Evolutionary conservation across 306 rosid species (phyloP).

Genomic region (Luffa acutangula): DNA sequence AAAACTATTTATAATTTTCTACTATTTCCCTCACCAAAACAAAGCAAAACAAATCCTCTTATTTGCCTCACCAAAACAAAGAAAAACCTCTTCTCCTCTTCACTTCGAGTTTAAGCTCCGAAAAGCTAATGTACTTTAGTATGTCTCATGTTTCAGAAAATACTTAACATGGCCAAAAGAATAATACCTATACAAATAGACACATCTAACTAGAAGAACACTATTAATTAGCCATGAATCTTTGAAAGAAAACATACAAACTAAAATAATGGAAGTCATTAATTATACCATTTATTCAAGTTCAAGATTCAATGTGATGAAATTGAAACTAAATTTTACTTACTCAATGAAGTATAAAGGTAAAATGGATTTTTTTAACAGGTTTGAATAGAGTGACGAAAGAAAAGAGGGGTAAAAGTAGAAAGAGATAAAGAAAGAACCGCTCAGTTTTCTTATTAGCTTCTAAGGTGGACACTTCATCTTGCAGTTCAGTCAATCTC

Average conservation of each 20-base stretch:
- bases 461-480: conserved; percentile 40
- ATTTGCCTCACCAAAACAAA: neutral
- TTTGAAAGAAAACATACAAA: neutral
- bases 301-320: neutral
- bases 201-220: neutral
- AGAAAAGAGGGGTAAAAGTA: neutral
- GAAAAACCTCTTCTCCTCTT: neutral
- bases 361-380: neutral
- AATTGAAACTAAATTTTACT: neutral
- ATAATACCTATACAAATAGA: neutral
- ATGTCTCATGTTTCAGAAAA: neutral
- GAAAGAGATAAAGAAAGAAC: conserved; percentile 18
- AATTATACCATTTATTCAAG: neutral
- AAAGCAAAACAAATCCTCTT: no score
- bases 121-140: neutral
- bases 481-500: conserved; percentile 48
- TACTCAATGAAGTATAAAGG: neutral
- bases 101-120: neutral
- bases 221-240: neutral
- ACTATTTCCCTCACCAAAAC: no score
- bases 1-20: neutral
- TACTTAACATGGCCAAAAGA: neutral
- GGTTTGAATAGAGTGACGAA: neutral
- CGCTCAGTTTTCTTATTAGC: conserved; percentile 67
- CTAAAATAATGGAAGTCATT: neutral